Conservation (phyloP, 441 rosid genomes). For the Adansonia rubrostipa region DNA sequence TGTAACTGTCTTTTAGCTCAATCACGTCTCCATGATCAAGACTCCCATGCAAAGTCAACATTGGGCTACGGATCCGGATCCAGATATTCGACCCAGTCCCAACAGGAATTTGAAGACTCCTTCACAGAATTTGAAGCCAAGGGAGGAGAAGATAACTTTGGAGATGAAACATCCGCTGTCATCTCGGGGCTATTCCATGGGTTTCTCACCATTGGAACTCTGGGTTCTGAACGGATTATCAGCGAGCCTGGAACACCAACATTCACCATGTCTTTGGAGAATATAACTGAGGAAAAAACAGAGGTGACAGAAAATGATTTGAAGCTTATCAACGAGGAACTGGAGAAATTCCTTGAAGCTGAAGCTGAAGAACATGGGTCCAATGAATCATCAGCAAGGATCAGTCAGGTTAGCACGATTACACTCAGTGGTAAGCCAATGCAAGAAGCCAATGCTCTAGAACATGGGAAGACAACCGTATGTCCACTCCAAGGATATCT, state of each 20-base stretch:
- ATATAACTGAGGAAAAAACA: conserved; percentile 42
- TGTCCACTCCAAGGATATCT: conserved; percentile 89
- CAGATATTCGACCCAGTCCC: conserved; percentile 37
- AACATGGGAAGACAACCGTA: conserved; percentile 42
- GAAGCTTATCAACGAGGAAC: conserved; percentile 60
- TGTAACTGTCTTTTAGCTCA: conserved; percentile 59
- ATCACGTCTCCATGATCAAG: conserved; percentile 51
- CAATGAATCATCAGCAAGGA: conserved; percentile 67
- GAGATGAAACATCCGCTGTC: conserved; percentile 41
- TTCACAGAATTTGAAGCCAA: conserved; percentile 40
- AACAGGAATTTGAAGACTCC: conserved; percentile 49
- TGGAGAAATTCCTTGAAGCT: conserved; percentile 79
- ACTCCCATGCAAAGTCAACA: conserved; percentile 42
- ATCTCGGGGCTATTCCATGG: conserved; percentile 72
- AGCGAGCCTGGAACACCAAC: conserved; percentile 75
- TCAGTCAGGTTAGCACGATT: conserved; percentile 65
- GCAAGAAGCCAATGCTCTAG: conserved; percentile 50
- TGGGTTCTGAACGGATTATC: conserved; percentile 59
- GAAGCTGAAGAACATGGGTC: conserved; percentile 69
- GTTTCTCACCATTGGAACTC: conserved; percentile 87
- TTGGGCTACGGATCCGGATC: conserved; percentile 45
- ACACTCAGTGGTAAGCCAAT: conserved; percentile 58
- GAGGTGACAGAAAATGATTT: conserved; percentile 68
- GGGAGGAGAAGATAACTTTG: conserved; percentile 34
- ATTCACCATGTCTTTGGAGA: conserved; percentile 55